Evolutionary conservation across 2,329 filamentous ascomycete species (phyloP).

Genomic region (Pestalotiopsis sp.): DNA sequence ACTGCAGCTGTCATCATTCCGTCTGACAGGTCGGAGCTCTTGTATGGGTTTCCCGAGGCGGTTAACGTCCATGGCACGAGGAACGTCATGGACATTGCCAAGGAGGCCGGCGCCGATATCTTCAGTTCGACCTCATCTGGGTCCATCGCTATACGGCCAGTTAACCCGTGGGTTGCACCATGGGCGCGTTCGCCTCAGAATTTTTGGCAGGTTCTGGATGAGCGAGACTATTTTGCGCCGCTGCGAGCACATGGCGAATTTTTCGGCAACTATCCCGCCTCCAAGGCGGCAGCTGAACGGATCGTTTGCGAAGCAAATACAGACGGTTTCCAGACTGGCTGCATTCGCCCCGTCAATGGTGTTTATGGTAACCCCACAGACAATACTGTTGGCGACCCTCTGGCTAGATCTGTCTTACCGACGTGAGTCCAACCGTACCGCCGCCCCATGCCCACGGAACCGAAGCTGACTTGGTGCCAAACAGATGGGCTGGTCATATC

Average conservation of each 20-base stretch:
- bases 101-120: conserved; percentile 39
- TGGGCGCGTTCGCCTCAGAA: conserved; percentile 36
- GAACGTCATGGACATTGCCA: conserved; percentile 44
- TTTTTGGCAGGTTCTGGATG: conserved; percentile 41
- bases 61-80: conserved; percentile 48
- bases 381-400: conserved; percentile 39
- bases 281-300: conserved; percentile 46
- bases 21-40: conserved; percentile 39
- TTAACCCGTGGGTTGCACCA: conserved; percentile 38
- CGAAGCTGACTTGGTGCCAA: too few relatives aligned
- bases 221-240: conserved; percentile 37
- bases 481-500: conserved; percentile 38
- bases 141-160: conserved; percentile 40
- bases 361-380: conserved; percentile 46
- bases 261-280: conserved; percentile 45
- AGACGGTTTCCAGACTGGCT: conserved; percentile 48
- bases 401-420: conserved; percentile 36
- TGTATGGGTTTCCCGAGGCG: conserved; percentile 37
- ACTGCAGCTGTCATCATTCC: conserved; percentile 47
- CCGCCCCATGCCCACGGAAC: not conserved
- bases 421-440: conserved; percentile 36
- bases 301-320: conserved; percentile 36
- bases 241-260: conserved; percentile 39
- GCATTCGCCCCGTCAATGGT: conserved; percentile 52
- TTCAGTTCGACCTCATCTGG: conserved; percentile 49